Percentiles rank a stretch among this genome's conserved stretches.
Evolutionary conservation across 768 basidiomycete species (phyloP).

Genomic region (Amanita pallidorosea): DNA sequence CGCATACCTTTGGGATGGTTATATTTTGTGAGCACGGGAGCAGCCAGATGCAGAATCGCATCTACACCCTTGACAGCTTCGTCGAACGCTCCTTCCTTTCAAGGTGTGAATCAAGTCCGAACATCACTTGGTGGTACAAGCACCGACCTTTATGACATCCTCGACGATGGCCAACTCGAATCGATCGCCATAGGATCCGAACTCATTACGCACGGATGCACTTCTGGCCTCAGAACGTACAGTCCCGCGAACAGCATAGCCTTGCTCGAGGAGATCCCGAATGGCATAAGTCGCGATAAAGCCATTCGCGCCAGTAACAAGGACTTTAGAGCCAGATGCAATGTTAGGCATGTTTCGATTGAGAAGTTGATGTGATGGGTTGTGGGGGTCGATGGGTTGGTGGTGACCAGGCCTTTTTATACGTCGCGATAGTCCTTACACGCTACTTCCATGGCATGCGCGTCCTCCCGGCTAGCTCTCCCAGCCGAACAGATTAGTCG

Average conservation of each 20-base stretch:
- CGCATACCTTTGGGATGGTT: slow-evolving; percentile 27
- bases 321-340: slow-evolving; percentile 21
- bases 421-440: too few species aligned
- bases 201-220: slow-evolving; percentile 39
- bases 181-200: slow-evolving; percentile 40
- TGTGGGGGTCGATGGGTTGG: too few species aligned
- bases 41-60: slow-evolving; percentile 60
- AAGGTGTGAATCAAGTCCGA: background rate
- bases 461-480: too few species aligned
- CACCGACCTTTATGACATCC: slow-evolving; percentile 41
- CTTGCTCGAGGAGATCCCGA: slow-evolving; percentile 41
- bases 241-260: slow-evolving; percentile 55
- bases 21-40: slow-evolving; percentile 40
- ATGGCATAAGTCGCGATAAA: slow-evolving; percentile 53
- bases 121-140: too few species aligned
- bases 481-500: too few species aligned
- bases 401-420: too few species aligned
- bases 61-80: slow-evolving; percentile 69
- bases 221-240: slow-evolving; percentile 55
- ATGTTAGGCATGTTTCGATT: slow-evolving; percentile 18
- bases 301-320: slow-evolving; percentile 52
- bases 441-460: too few species aligned
- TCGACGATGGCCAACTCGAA: slow-evolving; percentile 59
- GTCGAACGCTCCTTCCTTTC: slow-evolving; percentile 60
- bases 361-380: too few species aligned